Evolutionary conservation across 306 rosid species (phyloP).

Genomic region (Astragalus membranaceus): DNA sequence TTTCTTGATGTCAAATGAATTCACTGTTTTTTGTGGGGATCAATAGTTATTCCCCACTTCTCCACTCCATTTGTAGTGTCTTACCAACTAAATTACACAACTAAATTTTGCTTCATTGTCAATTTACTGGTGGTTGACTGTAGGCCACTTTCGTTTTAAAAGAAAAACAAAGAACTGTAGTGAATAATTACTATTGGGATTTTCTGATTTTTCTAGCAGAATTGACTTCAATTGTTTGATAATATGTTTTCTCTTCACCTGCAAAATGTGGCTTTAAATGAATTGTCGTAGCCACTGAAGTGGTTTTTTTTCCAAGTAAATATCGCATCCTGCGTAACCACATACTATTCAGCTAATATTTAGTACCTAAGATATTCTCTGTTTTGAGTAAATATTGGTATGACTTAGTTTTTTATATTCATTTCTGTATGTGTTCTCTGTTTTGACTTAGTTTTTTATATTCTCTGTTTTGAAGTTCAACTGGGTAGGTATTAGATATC

Average conservation of each 20-base stretch:
- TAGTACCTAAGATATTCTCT: neutral
- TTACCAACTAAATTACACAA: no score
- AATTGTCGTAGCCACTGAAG: neutral
- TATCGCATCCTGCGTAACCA: neutral
- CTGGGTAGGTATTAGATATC: constrained; percentile 58
- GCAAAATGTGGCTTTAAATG: neutral
- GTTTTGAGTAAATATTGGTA: no score
- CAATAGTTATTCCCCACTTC: no score
- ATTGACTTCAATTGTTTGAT: neutral
- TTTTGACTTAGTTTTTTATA: neutral
- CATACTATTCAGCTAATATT: neutral
- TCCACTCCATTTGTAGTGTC: no score
- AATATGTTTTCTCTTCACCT: neutral
- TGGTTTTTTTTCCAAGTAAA: neutral
- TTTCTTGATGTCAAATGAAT: neutral
- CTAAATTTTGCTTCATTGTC: no score
- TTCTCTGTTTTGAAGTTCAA: constrained; percentile 11
- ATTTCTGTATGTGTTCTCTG: neutral
- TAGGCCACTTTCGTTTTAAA: neutral
- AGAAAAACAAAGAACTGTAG: neutral
- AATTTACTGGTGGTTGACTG: no score
- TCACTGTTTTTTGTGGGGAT: neutral
- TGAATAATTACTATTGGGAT: neutral
- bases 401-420: neutral
- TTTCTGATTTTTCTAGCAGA: no score